phyloP scores from a whole-genome alignment of 1,284 basidiomycete species.

The Sporisorium exsertum region DNA sequence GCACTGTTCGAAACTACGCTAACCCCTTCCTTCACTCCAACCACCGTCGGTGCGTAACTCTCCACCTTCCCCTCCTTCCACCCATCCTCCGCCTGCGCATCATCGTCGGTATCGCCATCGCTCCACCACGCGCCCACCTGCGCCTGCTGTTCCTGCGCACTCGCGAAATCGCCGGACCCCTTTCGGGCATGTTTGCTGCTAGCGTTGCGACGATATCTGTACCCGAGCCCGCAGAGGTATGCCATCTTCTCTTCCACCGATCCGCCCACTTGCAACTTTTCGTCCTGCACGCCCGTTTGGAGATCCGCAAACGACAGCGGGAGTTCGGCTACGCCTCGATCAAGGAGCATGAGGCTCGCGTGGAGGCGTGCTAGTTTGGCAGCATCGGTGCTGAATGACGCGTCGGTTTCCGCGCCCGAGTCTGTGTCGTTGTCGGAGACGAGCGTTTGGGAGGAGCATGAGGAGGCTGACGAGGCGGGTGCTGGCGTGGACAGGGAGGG shows the following conservation, averaged over 20 bases:
- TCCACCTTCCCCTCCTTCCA: constrained; percentile 14
- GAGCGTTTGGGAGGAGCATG: constrained; percentile 25
- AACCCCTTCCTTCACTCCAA: background rate
- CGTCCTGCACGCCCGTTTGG: too few relatives aligned
- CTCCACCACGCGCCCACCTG: constrained; percentile 16
- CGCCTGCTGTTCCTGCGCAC: background rate
- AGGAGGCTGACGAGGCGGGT: constrained; percentile 4
- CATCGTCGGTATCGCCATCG: background rate
- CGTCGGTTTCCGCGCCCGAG: constrained; percentile 7
- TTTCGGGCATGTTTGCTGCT: constrained; percentile 12
- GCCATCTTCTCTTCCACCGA: constrained; percentile 37
- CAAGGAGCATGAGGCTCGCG: constrained; percentile 30
- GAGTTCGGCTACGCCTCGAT: constrained; percentile 15
- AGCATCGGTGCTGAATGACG: constrained; percentile 14
- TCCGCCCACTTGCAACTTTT: background rate
- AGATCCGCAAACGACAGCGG: constrained; percentile 20
- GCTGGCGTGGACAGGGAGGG: background rate
- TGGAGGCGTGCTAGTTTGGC: constrained; percentile 42
- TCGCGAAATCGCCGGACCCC: constrained; percentile 3
- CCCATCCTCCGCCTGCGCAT: background rate
- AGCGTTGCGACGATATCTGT: constrained; percentile 16
- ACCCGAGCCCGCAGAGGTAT: constrained; percentile 44
- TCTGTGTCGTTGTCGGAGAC: constrained; percentile 20
- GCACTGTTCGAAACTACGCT: constrained; percentile 27
- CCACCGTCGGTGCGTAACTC: constrained; percentile 4